phyloP scores from a whole-genome alignment of 192 early-diverging fungal genomes.

The Podila epigama region DNA sequence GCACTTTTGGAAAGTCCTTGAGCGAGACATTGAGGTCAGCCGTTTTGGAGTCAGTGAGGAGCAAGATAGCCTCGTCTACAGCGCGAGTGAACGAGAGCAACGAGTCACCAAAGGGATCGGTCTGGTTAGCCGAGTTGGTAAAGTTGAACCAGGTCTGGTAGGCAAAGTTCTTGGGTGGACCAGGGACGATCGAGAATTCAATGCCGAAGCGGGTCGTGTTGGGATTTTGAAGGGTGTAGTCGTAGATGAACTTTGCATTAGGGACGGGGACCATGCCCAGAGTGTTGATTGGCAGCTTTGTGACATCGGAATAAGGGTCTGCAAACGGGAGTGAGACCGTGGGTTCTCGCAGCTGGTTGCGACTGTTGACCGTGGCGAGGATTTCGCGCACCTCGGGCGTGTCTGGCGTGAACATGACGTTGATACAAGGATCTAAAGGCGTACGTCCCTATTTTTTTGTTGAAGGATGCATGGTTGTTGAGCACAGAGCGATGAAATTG shows the following conservation, averaged over 20 bases:
- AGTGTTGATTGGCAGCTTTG: conserved; percentile 19
- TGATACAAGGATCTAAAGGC: conserved; percentile 59
- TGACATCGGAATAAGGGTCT: conserved; percentile 32
- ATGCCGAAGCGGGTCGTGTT: conserved; percentile 73
- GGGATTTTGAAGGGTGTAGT: conserved; percentile 70
- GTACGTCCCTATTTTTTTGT: conserved; percentile 53
- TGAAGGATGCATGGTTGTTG: conserved; percentile 24
- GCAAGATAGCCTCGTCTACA: conserved; percentile 73
- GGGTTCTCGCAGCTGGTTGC: conserved; percentile 29
- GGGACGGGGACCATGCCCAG: conserved; percentile 65
- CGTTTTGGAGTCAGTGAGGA: conserved; percentile 21
- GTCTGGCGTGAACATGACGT: conserved; percentile 66
- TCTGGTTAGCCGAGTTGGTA: conserved; percentile 60
- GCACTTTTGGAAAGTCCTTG: conserved; percentile 76
- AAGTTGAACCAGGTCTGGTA: conserved; percentile 85
- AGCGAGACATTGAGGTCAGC: conserved; percentile 55
- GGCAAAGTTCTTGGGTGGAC: conserved; percentile 61
- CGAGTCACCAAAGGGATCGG: conserved; percentile 69
- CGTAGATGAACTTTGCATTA: conserved; percentile 67
- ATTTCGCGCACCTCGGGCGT: conserved; percentile 40
- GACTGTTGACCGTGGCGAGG: conserved; percentile 18
- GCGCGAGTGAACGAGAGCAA: conserved; percentile 66
- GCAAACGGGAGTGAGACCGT: conserved; percentile 22
- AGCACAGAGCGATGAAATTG: too few species aligned
- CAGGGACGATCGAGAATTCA: conserved; percentile 44